These are phyloP conservation scores for Evansstolkia leycettana DNA, from an alignment of 495 filamentous ascomycete species.

Conservation along the genomic window DNA sequence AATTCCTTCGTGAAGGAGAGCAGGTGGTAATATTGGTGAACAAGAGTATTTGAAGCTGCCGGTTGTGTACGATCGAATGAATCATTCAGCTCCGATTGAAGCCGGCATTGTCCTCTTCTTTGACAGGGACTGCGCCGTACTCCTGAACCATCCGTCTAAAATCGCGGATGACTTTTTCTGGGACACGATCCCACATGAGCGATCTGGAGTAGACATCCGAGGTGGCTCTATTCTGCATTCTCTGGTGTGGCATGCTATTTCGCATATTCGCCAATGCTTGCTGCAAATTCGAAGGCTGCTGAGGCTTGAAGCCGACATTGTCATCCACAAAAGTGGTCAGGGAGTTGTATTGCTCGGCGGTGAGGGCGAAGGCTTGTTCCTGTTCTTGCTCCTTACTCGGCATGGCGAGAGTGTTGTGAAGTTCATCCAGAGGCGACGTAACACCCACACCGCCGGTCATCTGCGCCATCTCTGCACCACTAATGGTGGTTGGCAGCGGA, in stretches of 20 bases:
- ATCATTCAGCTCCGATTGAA: constrained; percentile 19
- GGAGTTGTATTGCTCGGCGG: constrained; percentile 79
- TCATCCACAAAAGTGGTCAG: constrained; percentile 49
- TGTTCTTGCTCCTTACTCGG: constrained; percentile 78
- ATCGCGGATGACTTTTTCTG: constrained; percentile 79
- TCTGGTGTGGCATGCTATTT: constrained; percentile 40
- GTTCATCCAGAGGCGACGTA: constrained; percentile 57
- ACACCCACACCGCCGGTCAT: constrained; percentile 41
- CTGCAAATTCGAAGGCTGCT: constrained; percentile 52
- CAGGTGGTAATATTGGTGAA: not conserved
- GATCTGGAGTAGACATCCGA: constrained; percentile 83
- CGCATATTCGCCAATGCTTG: constrained; percentile 76
- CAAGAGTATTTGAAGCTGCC: not conserved
- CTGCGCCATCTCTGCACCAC: constrained; percentile 32
- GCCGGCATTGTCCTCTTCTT: constrained; percentile 21
- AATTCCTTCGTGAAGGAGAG: not conserved
- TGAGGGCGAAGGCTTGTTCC: constrained; percentile 78
- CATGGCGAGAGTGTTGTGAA: constrained; percentile 60
- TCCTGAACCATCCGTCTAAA: constrained; percentile 81
- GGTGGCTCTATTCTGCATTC: constrained; percentile 16
- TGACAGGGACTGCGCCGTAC: constrained; percentile 24
- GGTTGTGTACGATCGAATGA: not conserved
- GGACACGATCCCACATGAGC: constrained; percentile 89
- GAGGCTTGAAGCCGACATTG: constrained; percentile 29
- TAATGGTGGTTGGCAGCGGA: constrained; percentile 37